These are phyloP conservation scores for Gamarada debralockiae DNA, from an alignment of 495 filamentous ascomycete genomes.

Conservation along the genomic window DNA sequence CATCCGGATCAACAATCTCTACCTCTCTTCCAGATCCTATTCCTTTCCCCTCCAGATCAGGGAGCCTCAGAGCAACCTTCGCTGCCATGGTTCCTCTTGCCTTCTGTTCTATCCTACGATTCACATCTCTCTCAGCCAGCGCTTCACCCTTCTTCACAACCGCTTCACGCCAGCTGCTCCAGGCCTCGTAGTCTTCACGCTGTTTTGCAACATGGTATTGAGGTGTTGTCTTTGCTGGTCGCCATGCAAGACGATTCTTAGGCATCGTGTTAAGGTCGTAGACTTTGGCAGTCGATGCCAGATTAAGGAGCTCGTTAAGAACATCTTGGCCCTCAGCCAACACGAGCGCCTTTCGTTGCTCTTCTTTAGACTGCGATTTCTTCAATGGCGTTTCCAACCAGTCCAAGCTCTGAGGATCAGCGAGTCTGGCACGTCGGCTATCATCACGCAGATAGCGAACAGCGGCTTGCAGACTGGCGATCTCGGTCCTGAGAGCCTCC, in stretches of 20 bases:
- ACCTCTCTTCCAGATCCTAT: conserved; percentile 21
- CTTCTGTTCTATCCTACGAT: conserved; percentile 23
- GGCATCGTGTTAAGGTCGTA: conserved; percentile 48
- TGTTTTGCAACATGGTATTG: conserved; percentile 57
- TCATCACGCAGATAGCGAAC: conserved; percentile 78
- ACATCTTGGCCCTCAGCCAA: conserved; percentile 66
- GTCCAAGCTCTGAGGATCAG: conserved; percentile 56
- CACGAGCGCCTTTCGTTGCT: conserved; percentile 56
- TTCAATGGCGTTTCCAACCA: conserved; percentile 65
- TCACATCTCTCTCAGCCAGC: conserved; percentile 24
- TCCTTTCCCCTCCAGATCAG: conserved; percentile 34
- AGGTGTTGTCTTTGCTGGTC: conserved; percentile 53
- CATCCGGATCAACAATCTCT: conserved; percentile 33
- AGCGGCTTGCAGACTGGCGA: conserved; percentile 65
- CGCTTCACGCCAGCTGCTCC: conserved; percentile 56
- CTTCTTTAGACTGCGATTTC: conserved; percentile 40
- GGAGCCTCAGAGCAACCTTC: conserved; percentile 41
- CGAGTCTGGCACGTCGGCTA: conserved; percentile 59
- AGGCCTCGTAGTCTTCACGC: conserved; percentile 56
- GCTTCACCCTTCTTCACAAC: conserved; percentile 39
- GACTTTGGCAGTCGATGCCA: conserved; percentile 56
- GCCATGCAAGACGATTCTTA: conserved; percentile 55
- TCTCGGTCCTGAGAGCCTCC: conserved; percentile 65
- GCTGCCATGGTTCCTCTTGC: conserved; percentile 37
- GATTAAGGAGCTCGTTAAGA: conserved; percentile 64